phyloP scores from a whole-genome alignment of 306 rosid genomes.

The Acacia confusa region DNA sequence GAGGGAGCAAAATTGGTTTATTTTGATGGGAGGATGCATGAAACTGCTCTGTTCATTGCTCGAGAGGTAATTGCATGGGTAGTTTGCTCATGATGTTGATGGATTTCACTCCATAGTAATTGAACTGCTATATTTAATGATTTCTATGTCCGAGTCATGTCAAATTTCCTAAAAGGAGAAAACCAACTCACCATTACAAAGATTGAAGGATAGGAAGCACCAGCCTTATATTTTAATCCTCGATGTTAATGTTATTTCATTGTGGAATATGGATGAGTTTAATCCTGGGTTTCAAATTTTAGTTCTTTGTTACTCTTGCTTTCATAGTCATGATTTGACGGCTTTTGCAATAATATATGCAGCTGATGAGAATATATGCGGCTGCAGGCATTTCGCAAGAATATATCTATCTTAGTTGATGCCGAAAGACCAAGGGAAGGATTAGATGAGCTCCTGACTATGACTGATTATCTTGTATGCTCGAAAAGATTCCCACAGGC shows the following conservation, averaged over 20 bases:
- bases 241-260: neutral
- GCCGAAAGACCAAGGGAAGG: slow-evolving; percentile 90
- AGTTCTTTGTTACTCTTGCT: neutral
- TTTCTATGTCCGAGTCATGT: slow-evolving; percentile 21
- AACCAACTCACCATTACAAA: neutral
- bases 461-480: slow-evolving; percentile 78
- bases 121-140: neutral
- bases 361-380: neutral
- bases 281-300: neutral
- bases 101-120: neutral
- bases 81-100: slow-evolving; percentile 4
- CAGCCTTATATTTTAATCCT: neutral
- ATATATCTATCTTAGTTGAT: slow-evolving; percentile 77
- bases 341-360: neutral
- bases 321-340: neutral
- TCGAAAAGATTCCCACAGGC: slow-evolving; percentile 81
- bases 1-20: slow-evolving; percentile 75
- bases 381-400: slow-evolving; percentile 63
- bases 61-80: slow-evolving; percentile 60
- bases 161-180: slow-evolving; percentile 15
- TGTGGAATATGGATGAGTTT: neutral
- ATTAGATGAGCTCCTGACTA: slow-evolving; percentile 60
- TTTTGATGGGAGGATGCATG: slow-evolving; percentile 71
- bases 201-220: neutral
- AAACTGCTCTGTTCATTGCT: slow-evolving; percentile 78